Base-by-base conservation (phyloP, 352 stramenopile genomes). In the Pythium scleroteichum region DNA sequence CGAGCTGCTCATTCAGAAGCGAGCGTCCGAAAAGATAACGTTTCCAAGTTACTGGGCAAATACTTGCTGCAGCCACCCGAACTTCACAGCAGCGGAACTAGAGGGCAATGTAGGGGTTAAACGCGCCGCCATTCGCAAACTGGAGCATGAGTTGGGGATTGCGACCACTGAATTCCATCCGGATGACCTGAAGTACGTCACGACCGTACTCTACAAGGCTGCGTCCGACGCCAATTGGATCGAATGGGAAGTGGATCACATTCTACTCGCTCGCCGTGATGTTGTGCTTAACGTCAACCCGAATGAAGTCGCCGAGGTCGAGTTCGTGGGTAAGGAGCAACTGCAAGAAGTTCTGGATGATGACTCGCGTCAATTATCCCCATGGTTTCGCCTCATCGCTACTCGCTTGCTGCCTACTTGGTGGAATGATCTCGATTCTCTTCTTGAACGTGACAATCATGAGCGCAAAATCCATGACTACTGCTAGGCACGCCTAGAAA, bases 41-140 rank as follows among this genome's bases (percentile, higher is more conserved):
- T 99, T 99, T 73, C 97, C 97, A 14, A 87, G 91, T 69, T 97
- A 98, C 32, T 99, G 97, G 97, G 98, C 97, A 16, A 99, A 99
- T 75, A 99, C 97, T 14, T 99, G 97, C 73, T 99, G 97, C 79
- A 92, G 85, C 59, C 97, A 99, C 79, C 97, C 97, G 16, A 78
- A 99, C 42, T 96, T 97, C 70, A 88, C 84, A 0, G 86, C 96
- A 72, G 83, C 86, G 7, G 97, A 98, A 54, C 66, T 93, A 20
- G 78, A 94, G 64, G 80, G 90, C 45, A 66, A 76, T 39, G 26
- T 92, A 13, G 90, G 90, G 17, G 87, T 97, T 35, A 97, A 97
- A 74, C 76, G 85, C 55, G 97, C 97, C 2, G 97, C 97, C 5
- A 93, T 99, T 40, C 90, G 97, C 53, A 99, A 99, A 71, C 79